Evolutionary conservation across 331 rosid species (phyloP), one percentile per base, ranked within the genome.

Genomic region (Quercus lobata): DNA sequence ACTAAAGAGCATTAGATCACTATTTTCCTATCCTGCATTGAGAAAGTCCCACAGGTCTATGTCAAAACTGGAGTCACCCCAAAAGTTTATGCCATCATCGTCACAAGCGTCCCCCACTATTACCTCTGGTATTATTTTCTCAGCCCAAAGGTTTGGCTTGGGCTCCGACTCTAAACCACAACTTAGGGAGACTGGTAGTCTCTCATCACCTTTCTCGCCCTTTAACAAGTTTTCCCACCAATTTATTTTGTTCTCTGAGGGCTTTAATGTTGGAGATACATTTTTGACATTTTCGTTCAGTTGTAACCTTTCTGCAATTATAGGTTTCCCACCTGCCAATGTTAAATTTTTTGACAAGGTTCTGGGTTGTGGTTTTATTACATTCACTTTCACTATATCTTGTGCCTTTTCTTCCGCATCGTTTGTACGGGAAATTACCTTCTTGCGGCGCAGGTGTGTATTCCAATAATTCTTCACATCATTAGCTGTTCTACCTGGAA

Each of bases 391-490:
- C 63, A 57, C 29, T 3, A 3, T 6, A 57, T n/a, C 25, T 21
- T 57, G 71, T 30, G 5, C 24, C 9, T 32, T 30, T 32, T 32
- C 22, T 16, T 18, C 46, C 10, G 5, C 21, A 37, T 69, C 68
- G 22, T 44, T 15, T 24, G n/a, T 29, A 37, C 62, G 53, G 10
- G 58, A 29, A 29, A 29, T 29, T 29, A 29, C 30, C 30, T 29
- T 29, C 30, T 29, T 29, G 30, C 30, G 30, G 56, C 65, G 17
- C 2, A 76, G 9, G 3, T 81, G 75, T 3, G 87, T 71, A 58
- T 80, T 77, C 88, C 88, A 87, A 21, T 77, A 84, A 44, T 87
- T 87, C 65, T 84, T 84, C 71, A 84, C 87, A 75, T 68, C 76
- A 8, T 87, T 87, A 15, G 78, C 84, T 19, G 88, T 87, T 24